phyloP scores from a whole-genome alignment of 2,329 filamentous ascomycete species.

The Xylariomycetidae sp. region DNA sequence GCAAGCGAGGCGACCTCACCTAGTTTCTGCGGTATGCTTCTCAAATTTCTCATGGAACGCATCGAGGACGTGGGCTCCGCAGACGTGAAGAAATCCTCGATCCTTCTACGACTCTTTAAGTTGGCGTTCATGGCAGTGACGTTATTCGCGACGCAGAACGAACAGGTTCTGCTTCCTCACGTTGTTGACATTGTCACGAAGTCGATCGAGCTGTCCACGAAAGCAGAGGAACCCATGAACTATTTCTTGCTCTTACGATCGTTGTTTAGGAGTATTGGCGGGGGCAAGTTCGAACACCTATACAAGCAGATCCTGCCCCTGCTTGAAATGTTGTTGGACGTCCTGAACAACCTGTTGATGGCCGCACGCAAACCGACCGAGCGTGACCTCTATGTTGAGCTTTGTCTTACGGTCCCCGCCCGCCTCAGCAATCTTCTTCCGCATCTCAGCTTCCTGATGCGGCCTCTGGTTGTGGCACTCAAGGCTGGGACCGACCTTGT shows the following conservation, averaged over 20 bases:
- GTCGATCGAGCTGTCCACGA: constrained; percentile 93
- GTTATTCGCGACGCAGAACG: constrained; percentile 89
- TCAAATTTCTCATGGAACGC: constrained; percentile 95
- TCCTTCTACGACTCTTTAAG: constrained; percentile 91
- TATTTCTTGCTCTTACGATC: constrained; percentile 93
- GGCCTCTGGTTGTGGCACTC: constrained; percentile 91
- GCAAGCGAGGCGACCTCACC: constrained; percentile 98
- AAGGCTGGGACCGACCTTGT: constrained; percentile 90
- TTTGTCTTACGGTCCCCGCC: constrained; percentile 93
- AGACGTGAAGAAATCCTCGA: constrained; percentile 88
- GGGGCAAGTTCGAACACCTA: constrained; percentile 92
- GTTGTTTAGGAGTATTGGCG: constrained; percentile 92
- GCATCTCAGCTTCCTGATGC: constrained; percentile 94
- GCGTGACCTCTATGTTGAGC: constrained; percentile 92
- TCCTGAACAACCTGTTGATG: constrained; percentile 89
- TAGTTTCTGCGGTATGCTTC: constrained; percentile 95
- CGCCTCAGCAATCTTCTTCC: constrained; percentile 90
- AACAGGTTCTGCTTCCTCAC: constrained; percentile 90
- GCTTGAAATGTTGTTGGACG: constrained; percentile 94
- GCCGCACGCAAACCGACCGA: constrained; percentile 87
- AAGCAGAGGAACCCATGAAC: constrained; percentile 96
- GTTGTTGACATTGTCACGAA: constrained; percentile 97
- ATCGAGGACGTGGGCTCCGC: constrained; percentile 92
- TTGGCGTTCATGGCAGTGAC: constrained; percentile 99
- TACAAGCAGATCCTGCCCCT: constrained; percentile 98